phyloP scores from a whole-genome alignment of 176 grass and related monocot species.

The Aechmea fasciata region DNA sequence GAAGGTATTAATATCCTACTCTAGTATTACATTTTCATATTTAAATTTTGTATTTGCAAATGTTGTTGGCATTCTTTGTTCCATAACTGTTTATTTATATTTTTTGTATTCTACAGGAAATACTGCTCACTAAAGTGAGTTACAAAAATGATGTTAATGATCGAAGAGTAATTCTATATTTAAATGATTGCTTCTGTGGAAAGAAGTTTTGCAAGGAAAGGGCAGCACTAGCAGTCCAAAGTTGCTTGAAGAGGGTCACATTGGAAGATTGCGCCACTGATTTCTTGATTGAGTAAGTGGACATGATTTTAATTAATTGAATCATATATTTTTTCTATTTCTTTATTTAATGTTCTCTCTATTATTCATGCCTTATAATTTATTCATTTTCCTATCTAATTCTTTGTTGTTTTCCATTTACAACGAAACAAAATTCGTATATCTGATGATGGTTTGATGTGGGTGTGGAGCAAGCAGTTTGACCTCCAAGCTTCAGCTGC shows the following conservation, averaged over 20 bases:
- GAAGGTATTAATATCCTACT: constrained; percentile 45
- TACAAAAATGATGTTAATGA: constrained; percentile 60
- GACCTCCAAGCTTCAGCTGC: no score
- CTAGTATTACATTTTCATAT: constrained; percentile 16
- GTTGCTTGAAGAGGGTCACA: constrained; percentile 58
- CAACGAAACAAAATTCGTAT: no score
- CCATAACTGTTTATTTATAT: constrained; percentile 9
- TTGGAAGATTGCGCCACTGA: constrained; percentile 65
- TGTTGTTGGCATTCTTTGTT: background rate
- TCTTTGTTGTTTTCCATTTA: background rate
- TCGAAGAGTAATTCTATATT: constrained; percentile 64
- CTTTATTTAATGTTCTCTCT: constrained; percentile 1
- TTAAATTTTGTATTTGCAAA: constrained; percentile 13
- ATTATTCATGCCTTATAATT: constrained; percentile 1
- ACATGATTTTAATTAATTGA: background rate
- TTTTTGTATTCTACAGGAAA: constrained; percentile 47
- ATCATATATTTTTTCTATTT: background rate
- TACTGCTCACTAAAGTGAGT: constrained; percentile 44
- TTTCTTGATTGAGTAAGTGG: constrained; percentile 80
- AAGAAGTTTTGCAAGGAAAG: constrained; percentile 95
- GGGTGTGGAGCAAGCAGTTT: no score
- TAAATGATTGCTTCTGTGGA: constrained; percentile 74
- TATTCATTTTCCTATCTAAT: background rate
- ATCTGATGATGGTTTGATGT: no score
- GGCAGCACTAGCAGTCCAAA: constrained; percentile 59